Base-by-base conservation (phyloP, 2,329 filamentous ascomycete genomes). In the Botryotinia globosa region DNA sequence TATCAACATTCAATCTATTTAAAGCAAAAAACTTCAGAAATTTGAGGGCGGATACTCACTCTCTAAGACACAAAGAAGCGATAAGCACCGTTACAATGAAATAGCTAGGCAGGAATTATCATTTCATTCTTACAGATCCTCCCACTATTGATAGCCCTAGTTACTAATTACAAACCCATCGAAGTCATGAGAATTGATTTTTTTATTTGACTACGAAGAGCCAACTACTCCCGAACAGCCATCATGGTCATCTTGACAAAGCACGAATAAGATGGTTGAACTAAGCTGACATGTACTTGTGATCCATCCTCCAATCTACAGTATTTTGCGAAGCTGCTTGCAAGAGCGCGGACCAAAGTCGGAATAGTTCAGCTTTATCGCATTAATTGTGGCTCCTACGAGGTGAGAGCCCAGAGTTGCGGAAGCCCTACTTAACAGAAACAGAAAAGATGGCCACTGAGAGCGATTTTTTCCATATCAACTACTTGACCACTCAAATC, bases 1-100 rank as follows among this genome's bases (percentile, higher is more conserved):
- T 29, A 2, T 0, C 20, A 0, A 22, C 0, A 20, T 12, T 20
- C 12, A 7, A 1, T 51, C 14, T 51, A 4, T 25, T 4, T 8
- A 14, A n/a, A 37, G 10, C 6, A 14, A 32, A 51, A 18, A 6
- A 39, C 0, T 10, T 8, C 16, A 39, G 8, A 1, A 10, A 16
- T 7, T n/a, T 8, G 8, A n/a, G 51, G 3, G 16, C 9, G 14
- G 37, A 39, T 37, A 37, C n/a, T 29, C 14, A 54, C 3, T 54
- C n/a, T 4, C 9, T 48, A 9, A 54, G 8, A 18, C 8, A 12
- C 10, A n/a, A n/a, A 25, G n/a, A n/a, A 10, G 37, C 22, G 12
- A 29, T 29, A 54, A 54, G 12, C 16, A 8, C 1, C n/a, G n/a
- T 54, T 29, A 29, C 7, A 4, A 29, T 54, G 0, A n/a, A n/a